These are phyloP conservation scores for Coffea canephora DNA, from an alignment of 257 asterid genomes.

Conservation along the genomic window DNA sequence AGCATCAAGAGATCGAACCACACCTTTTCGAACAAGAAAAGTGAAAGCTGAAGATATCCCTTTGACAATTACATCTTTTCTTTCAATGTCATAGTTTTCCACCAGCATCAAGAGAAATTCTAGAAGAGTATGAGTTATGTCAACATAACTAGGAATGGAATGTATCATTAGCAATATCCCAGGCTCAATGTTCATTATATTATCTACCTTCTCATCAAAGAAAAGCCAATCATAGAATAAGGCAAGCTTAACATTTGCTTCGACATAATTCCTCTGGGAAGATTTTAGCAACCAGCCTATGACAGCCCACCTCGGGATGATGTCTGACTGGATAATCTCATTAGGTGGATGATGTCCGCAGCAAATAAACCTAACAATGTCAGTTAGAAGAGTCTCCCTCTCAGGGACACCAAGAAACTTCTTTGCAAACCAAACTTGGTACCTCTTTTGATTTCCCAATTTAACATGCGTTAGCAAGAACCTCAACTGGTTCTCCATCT, in stretches of 20 bases:
- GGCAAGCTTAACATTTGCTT: conserved; percentile 71
- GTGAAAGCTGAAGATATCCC: conserved; percentile 59
- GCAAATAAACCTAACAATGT: conserved; percentile 76
- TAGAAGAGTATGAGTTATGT: conserved; percentile 66
- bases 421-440: conserved; percentile 71
- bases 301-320: conserved; percentile 78
- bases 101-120: conserved; percentile 60
- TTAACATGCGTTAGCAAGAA: conserved; percentile 68
- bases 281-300: conserved; percentile 69
- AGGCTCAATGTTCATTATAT: conserved; percentile 74
- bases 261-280: conserved; percentile 46
- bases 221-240: conserved; percentile 82
- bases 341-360: conserved; percentile 72
- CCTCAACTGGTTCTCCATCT: conserved; percentile 77
- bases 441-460: conserved; percentile 62
- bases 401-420: conserved; percentile 56
- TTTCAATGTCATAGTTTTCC: conserved; percentile 68
- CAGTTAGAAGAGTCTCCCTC: conserved; percentile 47
- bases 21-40: conserved; percentile 45
- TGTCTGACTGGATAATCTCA: conserved; percentile 53
- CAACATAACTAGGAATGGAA: conserved; percentile 62
- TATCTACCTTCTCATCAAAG: conserved; percentile 64
- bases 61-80: conserved; percentile 50
- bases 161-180: conserved; percentile 65
- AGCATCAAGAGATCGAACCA: conserved; percentile 58